Evolutionary conservation across 1,284 basidiomycete genomes (phyloP).

Genomic region (Sparassis latifolia): DNA sequence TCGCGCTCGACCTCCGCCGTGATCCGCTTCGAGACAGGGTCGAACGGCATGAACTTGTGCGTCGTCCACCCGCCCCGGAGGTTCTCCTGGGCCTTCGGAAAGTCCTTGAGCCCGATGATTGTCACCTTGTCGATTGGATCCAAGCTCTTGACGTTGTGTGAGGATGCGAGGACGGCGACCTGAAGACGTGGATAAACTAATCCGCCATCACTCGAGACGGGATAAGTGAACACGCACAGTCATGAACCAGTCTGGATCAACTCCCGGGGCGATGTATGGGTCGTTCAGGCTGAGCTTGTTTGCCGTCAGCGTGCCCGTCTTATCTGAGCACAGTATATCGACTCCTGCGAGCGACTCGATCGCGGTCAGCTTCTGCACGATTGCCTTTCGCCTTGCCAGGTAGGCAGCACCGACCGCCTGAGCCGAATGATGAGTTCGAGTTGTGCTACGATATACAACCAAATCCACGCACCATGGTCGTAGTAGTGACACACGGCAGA

Average conservation of each 20-base stretch:
- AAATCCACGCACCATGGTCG: constrained; percentile 1
- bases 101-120: constrained; percentile 8
- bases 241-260: constrained; percentile 9
- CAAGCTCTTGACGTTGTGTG: constrained; percentile 7
- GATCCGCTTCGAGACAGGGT: constrained; percentile 9
- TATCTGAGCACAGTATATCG: constrained; percentile 51
- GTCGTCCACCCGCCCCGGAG: constrained; percentile 7
- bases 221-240: neutral
- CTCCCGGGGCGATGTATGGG: constrained; percentile 6
- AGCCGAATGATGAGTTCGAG: neutral
- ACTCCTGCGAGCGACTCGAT: constrained; percentile 54
- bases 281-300: constrained; percentile 37
- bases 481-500: constrained; percentile 8
- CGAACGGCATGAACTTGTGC: constrained; percentile 6
- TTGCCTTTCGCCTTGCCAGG: constrained; percentile 44
- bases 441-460: neutral
- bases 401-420: constrained; percentile 8
- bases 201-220: neutral
- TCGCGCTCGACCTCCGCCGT: constrained; percentile 8
- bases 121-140: constrained; percentile 8
- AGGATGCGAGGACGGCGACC: constrained; percentile 5
- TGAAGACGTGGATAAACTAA: neutral
- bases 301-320: constrained; percentile 50
- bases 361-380: constrained; percentile 55
- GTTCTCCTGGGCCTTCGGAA: constrained; percentile 4